phyloP scores from a whole-genome alignment of 2,329 filamentous ascomycete genomes.

The Fusarium xyrophilum region DNA sequence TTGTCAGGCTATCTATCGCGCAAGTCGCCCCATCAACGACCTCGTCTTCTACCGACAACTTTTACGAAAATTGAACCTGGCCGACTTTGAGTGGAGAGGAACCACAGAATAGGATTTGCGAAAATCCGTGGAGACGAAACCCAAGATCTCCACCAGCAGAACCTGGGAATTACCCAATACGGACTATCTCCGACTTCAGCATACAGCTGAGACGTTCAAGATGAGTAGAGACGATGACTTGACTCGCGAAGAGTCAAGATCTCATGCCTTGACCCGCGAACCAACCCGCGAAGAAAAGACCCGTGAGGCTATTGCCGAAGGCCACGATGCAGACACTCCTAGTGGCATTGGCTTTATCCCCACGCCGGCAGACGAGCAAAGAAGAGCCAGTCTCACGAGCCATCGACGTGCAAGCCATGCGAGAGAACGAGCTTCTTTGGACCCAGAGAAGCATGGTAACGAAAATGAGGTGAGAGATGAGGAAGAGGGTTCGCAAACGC shows the following conservation, averaged over 20 bases:
- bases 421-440: neutral
- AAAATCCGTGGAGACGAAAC: slow-evolving; percentile 15
- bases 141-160: neutral
- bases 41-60: neutral
- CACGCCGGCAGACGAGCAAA: slow-evolving; percentile 49
- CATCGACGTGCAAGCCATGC: slow-evolving; percentile 13
- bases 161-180: slow-evolving; percentile 15
- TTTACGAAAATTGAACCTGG: neutral
- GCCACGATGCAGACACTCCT: slow-evolving; percentile 58
- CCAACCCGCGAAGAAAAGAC: slow-evolving; percentile 44
- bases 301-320: slow-evolving; percentile 53
- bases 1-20: neutral
- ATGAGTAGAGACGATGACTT: slow-evolving; percentile 21
- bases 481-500: slow-evolving; percentile 22
- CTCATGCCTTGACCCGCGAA: slow-evolving; percentile 28
- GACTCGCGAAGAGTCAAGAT: neutral
- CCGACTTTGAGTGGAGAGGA: neutral
- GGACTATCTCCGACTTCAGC: neutral
- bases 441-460: neutral
- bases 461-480: neutral
- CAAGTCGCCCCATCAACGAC: neutral
- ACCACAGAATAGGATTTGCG: slow-evolving; percentile 10
- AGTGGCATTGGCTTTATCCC: slow-evolving; percentile 55
- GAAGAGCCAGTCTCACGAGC: slow-evolving; percentile 48
- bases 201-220: neutral